phyloP scores from a whole-genome alignment of 2,329 filamentous ascomycete genomes.

The Cercospora canescens region DNA sequence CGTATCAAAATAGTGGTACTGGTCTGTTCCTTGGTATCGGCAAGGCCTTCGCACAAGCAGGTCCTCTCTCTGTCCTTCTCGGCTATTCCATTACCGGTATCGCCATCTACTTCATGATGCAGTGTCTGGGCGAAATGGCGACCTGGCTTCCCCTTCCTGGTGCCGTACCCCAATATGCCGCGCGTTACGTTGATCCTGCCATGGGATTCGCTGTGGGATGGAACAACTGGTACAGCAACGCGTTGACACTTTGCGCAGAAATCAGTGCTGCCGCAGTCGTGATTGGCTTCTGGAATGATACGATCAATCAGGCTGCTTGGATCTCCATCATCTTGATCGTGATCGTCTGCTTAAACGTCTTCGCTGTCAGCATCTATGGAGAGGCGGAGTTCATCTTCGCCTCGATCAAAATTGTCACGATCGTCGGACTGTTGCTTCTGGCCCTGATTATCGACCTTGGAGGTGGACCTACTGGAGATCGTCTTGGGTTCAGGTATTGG shows the following conservation, averaged over 20 bases:
- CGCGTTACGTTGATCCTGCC: slow-evolving; percentile 23
- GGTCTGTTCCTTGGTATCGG: slow-evolving; percentile 23
- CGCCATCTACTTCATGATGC: slow-evolving; percentile 15
- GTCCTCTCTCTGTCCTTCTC: slow-evolving; percentile 27
- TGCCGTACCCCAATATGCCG: slow-evolving; percentile 12
- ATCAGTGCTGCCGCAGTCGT: slow-evolving; percentile 64
- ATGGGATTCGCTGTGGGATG: slow-evolving; percentile 34
- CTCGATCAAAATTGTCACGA: slow-evolving; percentile 52
- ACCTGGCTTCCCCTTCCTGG: slow-evolving; percentile 18
- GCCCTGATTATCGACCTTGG: slow-evolving; percentile 62
- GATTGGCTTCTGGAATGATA: slow-evolving; percentile 59
- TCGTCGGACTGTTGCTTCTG: slow-evolving; percentile 42
- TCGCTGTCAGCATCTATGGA: slow-evolving; percentile 52
- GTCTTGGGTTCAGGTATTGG: slow-evolving; percentile 71
- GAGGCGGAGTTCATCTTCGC: slow-evolving; percentile 56
- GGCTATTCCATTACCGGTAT: slow-evolving; percentile 17
- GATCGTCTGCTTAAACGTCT: slow-evolving; percentile 62
- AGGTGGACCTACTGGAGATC: slow-evolving; percentile 58
- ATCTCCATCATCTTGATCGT: slow-evolving; percentile 61
- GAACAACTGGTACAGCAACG: slow-evolving; percentile 48
- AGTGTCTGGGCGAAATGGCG: slow-evolving; percentile 20
- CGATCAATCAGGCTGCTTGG: slow-evolving; percentile 38
- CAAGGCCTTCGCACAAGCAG: slow-evolving; percentile 26
- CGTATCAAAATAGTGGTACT: slow-evolving; percentile 43
- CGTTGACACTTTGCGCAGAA: slow-evolving; percentile 53